Percentiles rank a stretch among this genome's conserved stretches.
Conservation (phyloP, 2,329 filamentous ascomycete genomes). For the Fusarium subglutinans region DNA sequence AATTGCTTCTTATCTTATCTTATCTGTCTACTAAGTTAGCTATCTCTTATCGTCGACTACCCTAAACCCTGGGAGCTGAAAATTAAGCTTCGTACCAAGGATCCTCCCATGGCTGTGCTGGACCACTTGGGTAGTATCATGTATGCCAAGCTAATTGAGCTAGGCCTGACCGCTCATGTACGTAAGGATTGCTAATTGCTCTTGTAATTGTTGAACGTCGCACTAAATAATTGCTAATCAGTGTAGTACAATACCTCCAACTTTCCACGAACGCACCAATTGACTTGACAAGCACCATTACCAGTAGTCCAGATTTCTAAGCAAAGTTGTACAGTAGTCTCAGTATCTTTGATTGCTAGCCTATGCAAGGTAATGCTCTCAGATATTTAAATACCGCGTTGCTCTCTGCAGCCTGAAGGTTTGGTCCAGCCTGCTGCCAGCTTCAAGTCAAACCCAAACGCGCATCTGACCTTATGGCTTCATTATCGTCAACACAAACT, state of each 20-base stretch:
- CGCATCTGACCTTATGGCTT: not conserved
- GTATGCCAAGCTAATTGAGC: not conserved
- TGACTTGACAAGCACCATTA: rapidly evolving
- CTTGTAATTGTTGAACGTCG: not conserved
- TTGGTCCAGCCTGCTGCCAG: rapidly evolving
- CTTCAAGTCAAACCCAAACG: rapidly evolving
- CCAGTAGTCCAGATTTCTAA: not conserved
- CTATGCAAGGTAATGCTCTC: too few relatives aligned
- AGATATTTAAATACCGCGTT: not conserved
- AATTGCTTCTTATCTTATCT: not conserved
- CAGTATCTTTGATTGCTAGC: rapidly evolving
- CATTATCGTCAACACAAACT: not conserved
- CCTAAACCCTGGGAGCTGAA: not conserved
- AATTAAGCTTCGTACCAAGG: not conserved
- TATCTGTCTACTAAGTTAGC: not conserved
- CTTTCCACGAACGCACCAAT: not conserved
- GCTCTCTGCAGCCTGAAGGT: not conserved
- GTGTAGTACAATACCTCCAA: not conserved
- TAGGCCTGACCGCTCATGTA: not conserved
- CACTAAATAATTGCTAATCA: not conserved
- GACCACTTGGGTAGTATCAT: not conserved
- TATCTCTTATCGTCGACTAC: not conserved
- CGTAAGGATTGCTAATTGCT: not conserved
- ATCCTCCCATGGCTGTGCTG: too few relatives aligned
- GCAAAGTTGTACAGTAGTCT: too few relatives aligned